phyloP scores from a whole-genome alignment of 768 basidiomycete species.

The Vararia minispora region DNA sequence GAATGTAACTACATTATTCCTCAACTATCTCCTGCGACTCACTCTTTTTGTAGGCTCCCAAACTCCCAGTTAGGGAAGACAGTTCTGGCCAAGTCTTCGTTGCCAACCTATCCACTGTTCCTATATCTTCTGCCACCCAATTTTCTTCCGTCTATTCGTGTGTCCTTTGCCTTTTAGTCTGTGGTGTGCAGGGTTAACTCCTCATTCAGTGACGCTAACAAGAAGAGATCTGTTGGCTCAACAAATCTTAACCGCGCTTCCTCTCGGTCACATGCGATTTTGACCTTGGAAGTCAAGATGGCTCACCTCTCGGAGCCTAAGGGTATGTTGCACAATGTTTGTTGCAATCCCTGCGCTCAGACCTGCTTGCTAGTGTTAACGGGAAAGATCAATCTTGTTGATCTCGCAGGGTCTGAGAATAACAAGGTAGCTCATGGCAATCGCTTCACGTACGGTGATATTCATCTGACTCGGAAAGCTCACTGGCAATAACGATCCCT shows the following conservation, averaged over 20 bases:
- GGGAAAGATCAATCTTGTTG: constrained; percentile 79
- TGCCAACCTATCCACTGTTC: constrained; percentile 33
- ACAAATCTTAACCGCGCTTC: constrained; percentile 79
- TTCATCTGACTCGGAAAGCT: constrained; percentile 25
- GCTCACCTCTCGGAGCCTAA: constrained; percentile 39
- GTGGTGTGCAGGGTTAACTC: neutral
- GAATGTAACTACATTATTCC: constrained; percentile 31
- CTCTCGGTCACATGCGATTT: constrained; percentile 81
- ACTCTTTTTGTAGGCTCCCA: constrained; percentile 28
- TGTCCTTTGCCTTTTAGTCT: constrained; percentile 12
- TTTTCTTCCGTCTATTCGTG: constrained; percentile 37
- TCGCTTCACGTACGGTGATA: neutral
- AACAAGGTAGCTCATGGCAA: constrained; percentile 47
- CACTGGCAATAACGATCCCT: constrained; percentile 78
- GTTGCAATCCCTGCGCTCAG: neutral
- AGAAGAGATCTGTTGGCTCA: constrained; percentile 73
- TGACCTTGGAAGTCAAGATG: constrained; percentile 62
- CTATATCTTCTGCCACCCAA: constrained; percentile 31
- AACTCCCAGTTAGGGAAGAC: constrained; percentile 46
- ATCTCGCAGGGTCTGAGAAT: constrained; percentile 87
- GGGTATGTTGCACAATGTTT: constrained; percentile 28
- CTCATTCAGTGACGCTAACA: constrained; percentile 48
- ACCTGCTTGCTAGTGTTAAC: constrained; percentile 36
- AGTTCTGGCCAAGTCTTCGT: constrained; percentile 42
- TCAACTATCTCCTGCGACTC: neutral